Evolutionary conservation across 2,329 filamentous ascomycete species (phyloP).

Genomic region (Aaosphaeria arxii): DNA sequence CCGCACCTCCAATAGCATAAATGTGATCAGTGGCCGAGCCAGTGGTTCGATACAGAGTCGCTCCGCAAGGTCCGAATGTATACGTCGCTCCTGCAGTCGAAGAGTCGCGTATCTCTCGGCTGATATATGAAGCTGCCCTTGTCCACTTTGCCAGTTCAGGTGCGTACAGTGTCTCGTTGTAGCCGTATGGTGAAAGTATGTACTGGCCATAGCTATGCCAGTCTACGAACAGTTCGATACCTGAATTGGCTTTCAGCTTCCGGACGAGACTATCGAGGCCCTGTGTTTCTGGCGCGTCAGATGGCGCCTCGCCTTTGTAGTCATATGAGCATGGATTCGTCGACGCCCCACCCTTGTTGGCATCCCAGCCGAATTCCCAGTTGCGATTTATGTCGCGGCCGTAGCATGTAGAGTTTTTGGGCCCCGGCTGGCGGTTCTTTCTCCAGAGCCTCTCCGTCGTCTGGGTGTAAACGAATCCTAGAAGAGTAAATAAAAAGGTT

Average conservation of each 20-base stretch:
- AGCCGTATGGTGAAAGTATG: conserved; percentile 58
- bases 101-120: conserved; percentile 50
- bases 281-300: conserved; percentile 25
- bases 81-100: conserved; percentile 27
- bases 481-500: not conserved
- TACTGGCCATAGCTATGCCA: conserved; percentile 63
- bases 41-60: conserved; percentile 57
- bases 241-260: conserved; percentile 42
- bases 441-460: conserved; percentile 33
- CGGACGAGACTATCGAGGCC: conserved; percentile 46
- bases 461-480: conserved; percentile 33
- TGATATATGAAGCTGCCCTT: conserved; percentile 46
- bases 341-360: conserved; percentile 23
- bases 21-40: conserved; percentile 44
- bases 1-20: conserved; percentile 38
- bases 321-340: conserved; percentile 24
- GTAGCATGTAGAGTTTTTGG: conserved; percentile 23
- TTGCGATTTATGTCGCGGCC: conserved; percentile 35
- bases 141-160: conserved; percentile 51
- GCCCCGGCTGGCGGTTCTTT: conserved; percentile 31
- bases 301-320: conserved; percentile 27
- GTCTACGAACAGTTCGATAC: conserved; percentile 61
- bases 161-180: conserved; percentile 49
- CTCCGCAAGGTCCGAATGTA: conserved; percentile 51
- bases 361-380: conserved; percentile 30